Evolutionary conservation across 805 yeast species (phyloP), one percentile per base, ranked within the genome.

Genomic region (Candida mattraensis): DNA sequence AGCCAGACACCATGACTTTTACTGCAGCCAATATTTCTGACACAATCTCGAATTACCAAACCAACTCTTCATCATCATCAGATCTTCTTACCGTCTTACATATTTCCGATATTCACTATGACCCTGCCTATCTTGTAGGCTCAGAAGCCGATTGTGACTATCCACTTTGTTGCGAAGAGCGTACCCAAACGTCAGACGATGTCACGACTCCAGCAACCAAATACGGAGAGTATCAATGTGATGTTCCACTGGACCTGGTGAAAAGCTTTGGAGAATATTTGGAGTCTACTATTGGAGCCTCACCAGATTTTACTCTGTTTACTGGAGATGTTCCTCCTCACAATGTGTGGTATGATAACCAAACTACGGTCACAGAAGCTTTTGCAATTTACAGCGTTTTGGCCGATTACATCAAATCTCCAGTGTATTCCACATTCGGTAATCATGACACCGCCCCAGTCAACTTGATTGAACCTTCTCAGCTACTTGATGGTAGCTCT

Each of bases 391-490:
- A 18, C 24, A 8, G n/a, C 24, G 19, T 18, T 12, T 19, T 28
- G 12, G 24, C 14, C n/a, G 19, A 28, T 14, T 28, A 28, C 15
- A 11, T 28, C 4, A 28, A 18, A 19, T 18, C 31, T 2, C 31
- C 31, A 18, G 21, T 28, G 9, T 28, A 28, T 17, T 22, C 23
- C 2, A 19, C 31, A 5, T 15, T 28, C 12, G 31, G 31, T 9
- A 28, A 28, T 16, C 31, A 28, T 18, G 31, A 28, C 16, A 28
- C 31, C 7, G 31, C 31, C 9, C 31, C 31, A 13, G 31, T 28
- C 15, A 28, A 28, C 10, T 16, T 28, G 13, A 12, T 28, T 5
- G 21, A 17, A 20, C 30, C 30, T 2, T 18, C 31, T 3, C 12
- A 11, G 13, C n/a, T 12, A 7, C n/a, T n/a, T n/a, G n/a, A n/a